A percentile compares a stretch with the other conserved stretches of the same genome.
phyloP scores from a whole-genome alignment of 2,329 filamentous ascomycete genomes.

The Fusarium sp. region DNA sequence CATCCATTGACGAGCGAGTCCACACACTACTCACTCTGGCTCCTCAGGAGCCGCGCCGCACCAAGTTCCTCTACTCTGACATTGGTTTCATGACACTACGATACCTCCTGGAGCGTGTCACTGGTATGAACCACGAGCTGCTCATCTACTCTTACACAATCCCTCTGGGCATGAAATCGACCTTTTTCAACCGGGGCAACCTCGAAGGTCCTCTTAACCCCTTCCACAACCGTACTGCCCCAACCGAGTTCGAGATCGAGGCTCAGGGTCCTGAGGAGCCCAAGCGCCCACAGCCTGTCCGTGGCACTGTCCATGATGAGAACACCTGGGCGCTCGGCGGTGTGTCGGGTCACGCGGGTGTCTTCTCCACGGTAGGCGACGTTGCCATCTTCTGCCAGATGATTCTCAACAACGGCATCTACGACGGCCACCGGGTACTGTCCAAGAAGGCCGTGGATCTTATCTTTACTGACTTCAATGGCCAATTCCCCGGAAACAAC shows the following conservation, averaged over 20 bases:
- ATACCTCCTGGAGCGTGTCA: slow-evolving; percentile 45
- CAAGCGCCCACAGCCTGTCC: slow-evolving; percentile 49
- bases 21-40: neutral
- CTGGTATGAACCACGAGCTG: slow-evolving; percentile 46
- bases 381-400: neutral
- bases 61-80: slow-evolving; percentile 43
- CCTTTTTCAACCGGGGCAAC: slow-evolving; percentile 11
- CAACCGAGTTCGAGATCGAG: slow-evolving; percentile 12
- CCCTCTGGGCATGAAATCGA: slow-evolving; percentile 1
- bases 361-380: neutral
- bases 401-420: neutral
- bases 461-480: neutral
- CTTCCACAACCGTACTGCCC: slow-evolving; percentile 4
- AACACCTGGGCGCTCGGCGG: neutral
- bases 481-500: slow-evolving; percentile 44
- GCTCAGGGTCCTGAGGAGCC: slow-evolving; percentile 44
- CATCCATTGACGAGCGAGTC: slow-evolving; percentile 5
- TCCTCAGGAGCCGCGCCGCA: neutral
- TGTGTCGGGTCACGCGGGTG: neutral
- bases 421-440: neutral
- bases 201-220: slow-evolving; percentile 9
- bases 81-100: slow-evolving; percentile 44
- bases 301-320: slow-evolving; percentile 44
- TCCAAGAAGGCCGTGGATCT: neutral
- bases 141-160: slow-evolving; percentile 49